Evolutionary conservation across 176 grass and related monocot species (phyloP).

Genomic region (Zoysia pacifica): DNA sequence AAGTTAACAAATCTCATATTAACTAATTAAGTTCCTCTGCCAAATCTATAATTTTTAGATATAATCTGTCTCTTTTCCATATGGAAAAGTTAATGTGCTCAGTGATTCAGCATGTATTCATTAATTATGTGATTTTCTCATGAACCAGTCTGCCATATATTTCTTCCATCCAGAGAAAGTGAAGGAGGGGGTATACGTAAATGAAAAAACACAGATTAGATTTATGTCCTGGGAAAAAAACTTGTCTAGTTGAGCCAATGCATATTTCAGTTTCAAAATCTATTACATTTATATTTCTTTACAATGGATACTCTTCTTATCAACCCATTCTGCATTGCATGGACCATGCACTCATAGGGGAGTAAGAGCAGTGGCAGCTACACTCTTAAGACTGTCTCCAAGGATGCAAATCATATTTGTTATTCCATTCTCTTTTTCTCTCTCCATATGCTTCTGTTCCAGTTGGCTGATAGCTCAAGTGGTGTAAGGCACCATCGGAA

Average conservation of each 20-base stretch:
- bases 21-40: not conserved
- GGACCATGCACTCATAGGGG: not conserved
- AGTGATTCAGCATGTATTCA: not conserved
- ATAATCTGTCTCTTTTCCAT: not conserved
- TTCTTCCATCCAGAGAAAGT: not conserved
- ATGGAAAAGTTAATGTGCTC: not conserved
- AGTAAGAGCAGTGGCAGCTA: not conserved
- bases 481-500: not conserved
- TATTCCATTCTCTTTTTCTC: conserved; percentile 10
- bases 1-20: not conserved
- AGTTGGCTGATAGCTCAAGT: conserved; percentile 3
- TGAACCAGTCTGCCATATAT: conserved; percentile 1
- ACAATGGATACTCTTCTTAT: conserved; percentile 2
- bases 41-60: not conserved
- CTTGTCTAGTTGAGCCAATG: not conserved
- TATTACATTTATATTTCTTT: not conserved
- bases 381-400: not conserved
- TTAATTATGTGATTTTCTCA: not conserved
- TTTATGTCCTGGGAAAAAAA: not conserved
- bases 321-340: not conserved
- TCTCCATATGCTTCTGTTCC: not conserved
- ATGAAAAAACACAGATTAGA: not conserved
- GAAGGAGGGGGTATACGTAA: not conserved
- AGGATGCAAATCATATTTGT: not conserved
- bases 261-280: not conserved